Conservation (phyloP, 176 grass and related monocot species). For the bread wheat (Triticum aestivum) region DNA sequence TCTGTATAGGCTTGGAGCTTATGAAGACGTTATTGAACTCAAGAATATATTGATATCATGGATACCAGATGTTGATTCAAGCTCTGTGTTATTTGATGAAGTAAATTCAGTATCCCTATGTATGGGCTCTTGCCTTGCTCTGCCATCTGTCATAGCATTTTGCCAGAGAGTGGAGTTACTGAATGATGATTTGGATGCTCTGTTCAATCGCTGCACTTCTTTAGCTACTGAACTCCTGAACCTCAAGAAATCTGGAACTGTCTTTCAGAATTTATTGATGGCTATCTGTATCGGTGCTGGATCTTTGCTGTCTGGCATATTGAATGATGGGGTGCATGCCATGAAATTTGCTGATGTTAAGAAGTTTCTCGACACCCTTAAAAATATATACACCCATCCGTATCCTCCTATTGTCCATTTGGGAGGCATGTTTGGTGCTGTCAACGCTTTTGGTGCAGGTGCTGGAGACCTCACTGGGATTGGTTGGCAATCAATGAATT, state of each 20-base stretch:
- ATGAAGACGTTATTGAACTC: slow-evolving; percentile 63
- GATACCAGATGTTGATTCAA: slow-evolving; percentile 52
- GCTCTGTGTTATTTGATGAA: slow-evolving; percentile 46
- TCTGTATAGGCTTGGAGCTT: slow-evolving; percentile 67
- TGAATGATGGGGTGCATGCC: slow-evolving; percentile 69
- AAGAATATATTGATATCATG: slow-evolving; percentile 84
- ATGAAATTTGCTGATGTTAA: slow-evolving; percentile 64
- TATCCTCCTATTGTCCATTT: slow-evolving; percentile 75
- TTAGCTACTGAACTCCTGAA: slow-evolving; percentile 65
- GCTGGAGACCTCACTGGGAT: slow-evolving; percentile 61
- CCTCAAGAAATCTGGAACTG: slow-evolving; percentile 63
- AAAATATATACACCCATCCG: slow-evolving; percentile 56
- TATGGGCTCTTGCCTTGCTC: slow-evolving; percentile 77
- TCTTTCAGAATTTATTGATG: slow-evolving; percentile 83
- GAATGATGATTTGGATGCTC: slow-evolving; percentile 63
- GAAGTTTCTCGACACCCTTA: slow-evolving; percentile 61
- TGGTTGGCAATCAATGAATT: slow-evolving; percentile 36
- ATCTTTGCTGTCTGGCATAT: slow-evolving; percentile 68
- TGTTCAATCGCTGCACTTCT: slow-evolving; percentile 65
- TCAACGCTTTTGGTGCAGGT: slow-evolving; percentile 83
- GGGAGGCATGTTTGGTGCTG: slow-evolving; percentile 80
- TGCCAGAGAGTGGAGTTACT: slow-evolving; percentile 80
- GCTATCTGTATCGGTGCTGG: slow-evolving; percentile 80
- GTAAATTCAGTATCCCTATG: slow-evolving; percentile 51
- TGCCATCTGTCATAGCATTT: slow-evolving; percentile 76